Percentiles rank a stretch among this genome's conserved stretches.
phyloP scores from a whole-genome alignment of 441 rosid species.

The Omphalea diandra region DNA sequence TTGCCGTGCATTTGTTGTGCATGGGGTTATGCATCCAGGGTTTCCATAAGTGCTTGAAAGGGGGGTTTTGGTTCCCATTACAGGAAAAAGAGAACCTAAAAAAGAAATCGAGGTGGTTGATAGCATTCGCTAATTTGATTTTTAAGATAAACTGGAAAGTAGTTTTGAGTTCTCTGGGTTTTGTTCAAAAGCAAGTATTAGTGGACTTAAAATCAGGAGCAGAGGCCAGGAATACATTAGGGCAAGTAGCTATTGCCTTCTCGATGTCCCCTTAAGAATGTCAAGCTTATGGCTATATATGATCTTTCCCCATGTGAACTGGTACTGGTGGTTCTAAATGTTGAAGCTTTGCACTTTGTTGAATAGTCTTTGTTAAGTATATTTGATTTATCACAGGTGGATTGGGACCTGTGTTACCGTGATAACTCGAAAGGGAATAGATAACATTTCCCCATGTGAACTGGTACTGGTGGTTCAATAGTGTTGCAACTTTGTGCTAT shows the following conservation, averaged over 20 bases:
- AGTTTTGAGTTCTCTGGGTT: neutral
- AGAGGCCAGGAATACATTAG: neutral
- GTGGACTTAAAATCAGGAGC: neutral
- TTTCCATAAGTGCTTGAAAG: neutral
- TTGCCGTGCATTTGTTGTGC: neutral
- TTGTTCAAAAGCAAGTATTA: neutral
- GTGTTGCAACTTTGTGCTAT: conserved; percentile 2
- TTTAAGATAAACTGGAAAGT: neutral
- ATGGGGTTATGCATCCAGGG: neutral
- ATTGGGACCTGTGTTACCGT: too few relatives aligned
- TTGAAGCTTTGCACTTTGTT: too few relatives aligned
- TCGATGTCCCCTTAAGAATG: neutral
- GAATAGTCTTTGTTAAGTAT: too few relatives aligned
- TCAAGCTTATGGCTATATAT: neutral
- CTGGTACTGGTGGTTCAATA: conserved; percentile 7
- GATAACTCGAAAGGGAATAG: too few relatives aligned
- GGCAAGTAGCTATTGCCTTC: conserved; percentile 10
- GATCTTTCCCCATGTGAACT: neutral
- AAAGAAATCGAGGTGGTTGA: neutral
- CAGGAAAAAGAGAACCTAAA: neutral
- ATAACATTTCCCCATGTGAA: neutral
- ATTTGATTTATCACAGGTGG: too few relatives aligned
- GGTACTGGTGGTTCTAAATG: conserved; percentile 5
- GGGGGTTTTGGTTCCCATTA: neutral
- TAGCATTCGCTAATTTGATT: neutral